Conservation (phyloP, 345 rosid species). For the Pugionium cornutum region DNA sequence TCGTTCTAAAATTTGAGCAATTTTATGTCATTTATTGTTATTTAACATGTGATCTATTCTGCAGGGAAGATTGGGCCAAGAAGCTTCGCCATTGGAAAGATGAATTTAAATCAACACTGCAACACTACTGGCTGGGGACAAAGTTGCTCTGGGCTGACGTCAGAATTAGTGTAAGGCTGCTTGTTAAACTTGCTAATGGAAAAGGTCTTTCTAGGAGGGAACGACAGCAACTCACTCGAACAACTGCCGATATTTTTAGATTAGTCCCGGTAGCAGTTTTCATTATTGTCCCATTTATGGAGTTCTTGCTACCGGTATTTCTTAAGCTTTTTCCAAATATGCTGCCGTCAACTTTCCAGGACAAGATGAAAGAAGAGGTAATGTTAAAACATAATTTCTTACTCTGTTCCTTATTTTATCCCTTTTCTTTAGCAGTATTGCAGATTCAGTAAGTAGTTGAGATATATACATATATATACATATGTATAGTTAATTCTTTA, state of each 20-base stretch:
- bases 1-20: constrained; percentile 22
- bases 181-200: constrained; percentile 83
- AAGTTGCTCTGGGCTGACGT: constrained; percentile 91
- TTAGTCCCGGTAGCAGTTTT: constrained; percentile 85
- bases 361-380: constrained; percentile 99
- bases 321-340: constrained; percentile 87
- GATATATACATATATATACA: not conserved
- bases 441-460: not conserved
- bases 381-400: constrained; percentile 4
- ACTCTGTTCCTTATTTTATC: not conserved
- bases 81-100: constrained; percentile 85
- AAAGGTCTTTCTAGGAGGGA: constrained; percentile 93
- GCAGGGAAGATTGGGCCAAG: constrained; percentile 96
- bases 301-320: constrained; percentile 90
- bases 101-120: constrained; percentile 82
- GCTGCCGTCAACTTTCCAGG: constrained; percentile 98
- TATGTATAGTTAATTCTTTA: not conserved
- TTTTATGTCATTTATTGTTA: constrained; percentile 24
- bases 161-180: constrained; percentile 80
- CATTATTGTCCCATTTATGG: constrained; percentile 95
- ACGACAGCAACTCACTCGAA: constrained; percentile 75
- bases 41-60: constrained; percentile 26
- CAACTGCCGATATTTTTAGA: constrained; percentile 86
- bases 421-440: not conserved
- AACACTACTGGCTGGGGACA: constrained; percentile 92